Percentiles rank a stretch among this genome's conserved stretches.
Conservation (phyloP, 2,329 filamentous ascomycete species). For the Pseudocercospora macadamiae region DNA sequence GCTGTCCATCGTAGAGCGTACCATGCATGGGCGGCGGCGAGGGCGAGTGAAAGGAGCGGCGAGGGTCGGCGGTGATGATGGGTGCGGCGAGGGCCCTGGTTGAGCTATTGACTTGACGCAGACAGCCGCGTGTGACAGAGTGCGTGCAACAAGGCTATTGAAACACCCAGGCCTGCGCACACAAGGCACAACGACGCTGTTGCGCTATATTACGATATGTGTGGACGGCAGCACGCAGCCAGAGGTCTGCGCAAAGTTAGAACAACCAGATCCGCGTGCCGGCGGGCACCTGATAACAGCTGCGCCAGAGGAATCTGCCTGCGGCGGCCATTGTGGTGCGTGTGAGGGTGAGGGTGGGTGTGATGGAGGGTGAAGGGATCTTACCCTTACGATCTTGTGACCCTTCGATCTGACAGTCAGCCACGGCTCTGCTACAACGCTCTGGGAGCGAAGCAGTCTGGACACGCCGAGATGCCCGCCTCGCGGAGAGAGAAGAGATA, state of each 20-base stretch:
- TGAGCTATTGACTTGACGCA: constrained; percentile 19
- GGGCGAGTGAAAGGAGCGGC: constrained; percentile 17
- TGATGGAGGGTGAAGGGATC: constrained; percentile 1
- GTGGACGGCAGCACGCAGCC: neutral
- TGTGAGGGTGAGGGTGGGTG: constrained; percentile 4
- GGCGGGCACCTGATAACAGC: constrained; percentile 16
- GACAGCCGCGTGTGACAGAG: constrained; percentile 22
- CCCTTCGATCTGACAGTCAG: constrained; percentile 7
- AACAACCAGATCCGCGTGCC: constrained; percentile 14
- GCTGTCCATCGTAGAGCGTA: constrained; percentile 66
- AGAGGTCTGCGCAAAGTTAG: constrained; percentile 11
- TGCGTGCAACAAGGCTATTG: constrained; percentile 9
- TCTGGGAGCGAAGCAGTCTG: neutral
- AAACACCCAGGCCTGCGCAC: constrained; percentile 7
- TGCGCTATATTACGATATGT: constrained; percentile 9
- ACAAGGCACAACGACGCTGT: constrained; percentile 8
- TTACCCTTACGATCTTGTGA: constrained; percentile 1
- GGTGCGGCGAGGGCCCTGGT: constrained; percentile 9
- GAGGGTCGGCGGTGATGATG: constrained; percentile 16
- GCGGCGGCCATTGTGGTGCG: constrained; percentile 10
- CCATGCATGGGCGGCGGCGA: constrained; percentile 26
- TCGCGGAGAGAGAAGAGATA: neutral
- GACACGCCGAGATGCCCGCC: constrained; percentile 4
- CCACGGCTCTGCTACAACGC: constrained; percentile 8
- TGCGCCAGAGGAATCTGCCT: neutral